A percentile compares a stretch with the other conserved stretches of the same genome.
phyloP scores from a whole-genome alignment of 2,329 filamentous ascomycete species.

The Phaeosphaeriaceae sp. region DNA sequence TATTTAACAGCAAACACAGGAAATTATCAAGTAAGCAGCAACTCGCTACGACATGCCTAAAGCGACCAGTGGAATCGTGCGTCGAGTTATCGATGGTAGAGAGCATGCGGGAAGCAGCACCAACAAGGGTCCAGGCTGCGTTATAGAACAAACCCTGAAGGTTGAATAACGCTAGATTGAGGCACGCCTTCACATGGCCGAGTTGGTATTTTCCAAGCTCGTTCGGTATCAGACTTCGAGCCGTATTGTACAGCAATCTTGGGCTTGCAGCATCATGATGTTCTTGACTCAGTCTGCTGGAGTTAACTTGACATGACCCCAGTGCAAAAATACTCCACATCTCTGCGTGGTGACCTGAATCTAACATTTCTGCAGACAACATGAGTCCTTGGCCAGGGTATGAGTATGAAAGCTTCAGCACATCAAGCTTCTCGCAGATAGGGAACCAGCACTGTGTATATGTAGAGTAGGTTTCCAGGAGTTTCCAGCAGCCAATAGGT shows the following conservation, averaged over 20 bases:
- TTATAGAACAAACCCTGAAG: constrained; percentile 63
- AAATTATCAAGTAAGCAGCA: constrained; percentile 69
- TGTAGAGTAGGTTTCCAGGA: constrained; percentile 63
- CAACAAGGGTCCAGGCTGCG: constrained; percentile 68
- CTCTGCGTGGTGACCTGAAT: constrained; percentile 50
- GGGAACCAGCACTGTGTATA: constrained; percentile 81
- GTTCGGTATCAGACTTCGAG: constrained; percentile 34
- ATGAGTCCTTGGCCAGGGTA: constrained; percentile 56
- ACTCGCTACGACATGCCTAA: constrained; percentile 56
- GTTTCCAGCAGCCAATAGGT: constrained; percentile 66
- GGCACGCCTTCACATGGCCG: constrained; percentile 50
- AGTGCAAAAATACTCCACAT: constrained; percentile 54
- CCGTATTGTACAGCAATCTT: constrained; percentile 27
- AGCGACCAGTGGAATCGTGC: constrained; percentile 36
- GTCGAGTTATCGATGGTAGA: constrained; percentile 48
- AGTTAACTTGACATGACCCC: constrained; percentile 33
- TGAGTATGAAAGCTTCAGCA: constrained; percentile 63
- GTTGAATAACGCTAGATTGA: constrained; percentile 65
- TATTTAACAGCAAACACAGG: constrained; percentile 58
- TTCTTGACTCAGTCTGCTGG: not conserved
- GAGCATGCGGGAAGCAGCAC: constrained; percentile 64
- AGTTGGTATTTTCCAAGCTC: constrained; percentile 39
- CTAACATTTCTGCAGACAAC: constrained; percentile 28
- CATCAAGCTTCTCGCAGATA: constrained; percentile 69
- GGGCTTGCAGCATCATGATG: constrained; percentile 7